phyloP scores from a whole-genome alignment of 2,329 filamentous ascomycete genomes.

The Fusarium sp. region DNA sequence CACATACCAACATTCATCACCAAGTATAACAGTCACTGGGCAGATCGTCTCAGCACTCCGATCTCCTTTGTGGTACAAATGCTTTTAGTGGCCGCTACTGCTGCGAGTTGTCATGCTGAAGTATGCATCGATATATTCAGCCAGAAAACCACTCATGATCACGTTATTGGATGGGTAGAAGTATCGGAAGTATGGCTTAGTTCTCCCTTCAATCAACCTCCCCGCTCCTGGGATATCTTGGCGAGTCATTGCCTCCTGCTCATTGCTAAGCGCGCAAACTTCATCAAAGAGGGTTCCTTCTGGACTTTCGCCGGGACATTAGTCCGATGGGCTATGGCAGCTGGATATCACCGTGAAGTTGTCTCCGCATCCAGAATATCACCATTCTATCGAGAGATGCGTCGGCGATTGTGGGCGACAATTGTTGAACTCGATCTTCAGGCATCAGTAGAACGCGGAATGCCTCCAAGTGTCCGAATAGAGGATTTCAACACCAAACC shows the following conservation, averaged over 20 bases:
- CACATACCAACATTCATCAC: background rate
- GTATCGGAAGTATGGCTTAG: background rate
- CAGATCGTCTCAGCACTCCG: background rate
- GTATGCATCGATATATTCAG: background rate
- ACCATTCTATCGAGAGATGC: background rate
- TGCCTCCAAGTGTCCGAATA: background rate
- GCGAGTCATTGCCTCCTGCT: background rate
- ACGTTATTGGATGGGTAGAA: background rate
- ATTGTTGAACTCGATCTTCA: background rate
- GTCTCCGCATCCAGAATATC: accelerated
- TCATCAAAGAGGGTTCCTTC: background rate
- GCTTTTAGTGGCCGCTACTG: background rate
- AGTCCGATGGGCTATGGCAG: background rate
- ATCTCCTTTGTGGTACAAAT: background rate
- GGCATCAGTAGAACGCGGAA: background rate
- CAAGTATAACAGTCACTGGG: background rate
- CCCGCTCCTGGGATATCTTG: background rate
- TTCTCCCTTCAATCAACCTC: background rate
- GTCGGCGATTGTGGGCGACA: background rate
- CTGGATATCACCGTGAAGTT: background rate
- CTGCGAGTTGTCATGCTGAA: background rate
- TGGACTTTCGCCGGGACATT: background rate
- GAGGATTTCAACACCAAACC: background rate
- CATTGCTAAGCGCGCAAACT: background rate
- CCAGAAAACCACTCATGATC: background rate